Evolutionary conservation across 495 filamentous ascomycete genomes (phyloP), one percentile per base, ranked within the genome.

Genomic region (Xylaria scruposa): DNA sequence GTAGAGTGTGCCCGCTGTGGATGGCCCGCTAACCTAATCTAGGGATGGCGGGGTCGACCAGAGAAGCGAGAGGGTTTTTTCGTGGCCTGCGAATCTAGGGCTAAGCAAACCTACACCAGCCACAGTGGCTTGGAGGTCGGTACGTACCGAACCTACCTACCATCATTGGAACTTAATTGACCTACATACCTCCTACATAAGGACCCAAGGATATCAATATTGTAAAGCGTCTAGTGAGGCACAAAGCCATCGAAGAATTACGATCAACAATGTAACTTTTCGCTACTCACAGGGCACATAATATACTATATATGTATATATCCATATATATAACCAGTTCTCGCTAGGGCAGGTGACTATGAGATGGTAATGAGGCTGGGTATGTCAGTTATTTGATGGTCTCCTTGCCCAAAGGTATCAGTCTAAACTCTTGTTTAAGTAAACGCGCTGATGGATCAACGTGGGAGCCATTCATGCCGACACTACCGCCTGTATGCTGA

Each of bases 81-180:
- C 76, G 73, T 77, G 80, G 84, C 78, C 81, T 81, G 64, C 75
- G 73, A 78, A 71, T 61, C 75, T 79, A 80, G 78, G 81, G 84
- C 82, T 83, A 79, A 78, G 80, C 81, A 82, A 75, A 85, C 84
- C 84, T 85, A 85, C 36, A 49, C 44, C 21, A 70, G 69, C 69
- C 69, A 71, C 69, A 38, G 69, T 70, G 68, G 68, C 68, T 61
- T 61, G 29, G 1, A 26, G 33, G 29, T 31, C 3, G 29, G 29
- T 31, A 24, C 3, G 7, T 53, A n/a, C 47, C 9, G 6, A 3
- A 36, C 2, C 2, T 53, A 53, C 38, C 36, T 38, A 7, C 4
- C 8, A 9, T n/a, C n/a, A n/a, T n/a, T n/a, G n/a, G n/a, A n/a
- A n/a, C n/a, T n/a, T 19, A 9, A 42, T 42, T 2, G 36, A 38